Conservation (phyloP, 2,329 filamentous ascomycete genomes). For the Aspergillus hiratsukae region DNA sequence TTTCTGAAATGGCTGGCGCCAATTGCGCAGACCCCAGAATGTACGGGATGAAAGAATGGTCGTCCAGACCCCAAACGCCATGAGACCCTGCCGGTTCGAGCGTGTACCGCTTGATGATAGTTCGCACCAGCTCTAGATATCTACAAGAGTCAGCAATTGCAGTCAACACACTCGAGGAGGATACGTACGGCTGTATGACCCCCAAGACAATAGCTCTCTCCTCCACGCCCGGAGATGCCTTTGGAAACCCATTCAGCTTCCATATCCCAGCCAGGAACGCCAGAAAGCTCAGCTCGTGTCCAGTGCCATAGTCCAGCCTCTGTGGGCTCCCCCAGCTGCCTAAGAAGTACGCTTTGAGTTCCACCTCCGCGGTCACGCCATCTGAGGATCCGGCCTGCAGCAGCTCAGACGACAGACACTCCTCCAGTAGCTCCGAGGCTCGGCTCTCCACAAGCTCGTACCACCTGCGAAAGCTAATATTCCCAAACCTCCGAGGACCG, state of each 20-base stretch:
- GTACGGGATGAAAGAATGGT: slow-evolving; percentile 91
- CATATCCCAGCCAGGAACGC: slow-evolving; percentile 87
- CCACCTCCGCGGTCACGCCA: slow-evolving; percentile 53
- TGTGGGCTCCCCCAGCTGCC: slow-evolving; percentile 85
- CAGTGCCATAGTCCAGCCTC: slow-evolving; percentile 89
- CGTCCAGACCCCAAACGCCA: slow-evolving; percentile 97
- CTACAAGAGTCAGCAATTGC: slow-evolving; percentile 36
- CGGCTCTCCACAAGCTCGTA: slow-evolving; percentile 62
- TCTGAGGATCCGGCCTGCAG: slow-evolving; percentile 29
- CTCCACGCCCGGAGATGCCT: slow-evolving; percentile 49
- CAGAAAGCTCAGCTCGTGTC: slow-evolving; percentile 90
- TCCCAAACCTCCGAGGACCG: slow-evolving; percentile 86
- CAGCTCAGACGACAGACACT: slow-evolving; percentile 51
- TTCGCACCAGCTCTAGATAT: slow-evolving; percentile 75
- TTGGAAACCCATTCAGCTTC: slow-evolving; percentile 77
- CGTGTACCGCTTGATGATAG: slow-evolving; percentile 82
- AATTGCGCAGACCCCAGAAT: slow-evolving; percentile 93
- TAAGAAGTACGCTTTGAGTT: slow-evolving; percentile 74
- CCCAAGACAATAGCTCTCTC: slow-evolving; percentile 79
- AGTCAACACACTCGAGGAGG: neutral
- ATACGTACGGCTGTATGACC: slow-evolving; percentile 74
- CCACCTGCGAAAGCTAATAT: slow-evolving; percentile 86
- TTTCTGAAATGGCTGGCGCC: slow-evolving; percentile 65
- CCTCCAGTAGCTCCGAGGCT: slow-evolving; percentile 52
- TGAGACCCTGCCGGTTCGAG: slow-evolving; percentile 94